Conservation (phyloP, 495 filamentous ascomycete species). For the Astrocystis sublimbata region DNA sequence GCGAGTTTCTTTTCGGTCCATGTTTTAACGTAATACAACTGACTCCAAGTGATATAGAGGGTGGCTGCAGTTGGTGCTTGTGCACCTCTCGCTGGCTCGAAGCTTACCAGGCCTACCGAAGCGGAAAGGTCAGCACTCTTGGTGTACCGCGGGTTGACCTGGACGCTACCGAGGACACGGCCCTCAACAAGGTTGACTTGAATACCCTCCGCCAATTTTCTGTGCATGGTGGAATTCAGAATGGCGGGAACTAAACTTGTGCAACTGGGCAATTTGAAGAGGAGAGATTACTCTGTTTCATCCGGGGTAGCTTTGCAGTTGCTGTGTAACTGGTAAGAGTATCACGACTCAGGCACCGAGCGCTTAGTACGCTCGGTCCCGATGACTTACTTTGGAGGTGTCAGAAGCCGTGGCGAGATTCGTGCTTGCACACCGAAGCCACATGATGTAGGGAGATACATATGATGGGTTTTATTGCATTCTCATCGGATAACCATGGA, state of each 20-base stretch:
- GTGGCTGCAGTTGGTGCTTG: slow-evolving; percentile 62
- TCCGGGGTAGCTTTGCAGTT: too few relatives aligned
- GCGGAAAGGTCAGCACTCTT: slow-evolving; percentile 28
- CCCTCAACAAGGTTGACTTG: slow-evolving; percentile 44
- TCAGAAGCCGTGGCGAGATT: background rate
- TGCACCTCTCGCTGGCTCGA: slow-evolving; percentile 57
- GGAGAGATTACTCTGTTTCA: too few relatives aligned
- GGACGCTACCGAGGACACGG: slow-evolving; percentile 51
- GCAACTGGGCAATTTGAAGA: too few relatives aligned
- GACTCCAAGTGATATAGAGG: slow-evolving; percentile 15
- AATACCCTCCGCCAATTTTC: slow-evolving; percentile 50
- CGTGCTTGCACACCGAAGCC: background rate
- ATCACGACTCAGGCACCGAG: background rate
- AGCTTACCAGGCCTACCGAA: slow-evolving; percentile 44
- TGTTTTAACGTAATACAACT: background rate
- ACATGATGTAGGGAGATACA: background rate
- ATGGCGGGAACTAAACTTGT: slow-evolving; percentile 15
- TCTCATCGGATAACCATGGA: background rate
- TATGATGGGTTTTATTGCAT: too few relatives aligned
- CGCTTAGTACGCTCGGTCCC: background rate
- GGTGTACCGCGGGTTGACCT: slow-evolving; percentile 45
- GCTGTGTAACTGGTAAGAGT: too few relatives aligned
- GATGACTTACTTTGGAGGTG: background rate
- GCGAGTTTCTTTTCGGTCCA: background rate
- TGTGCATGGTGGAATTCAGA: slow-evolving; percentile 23